A percentile compares a stretch with the other conserved stretches of the same genome.
These are phyloP conservation scores for Hymenoscyphus occultus DNA, from an alignment of 2,329 filamentous ascomycete species.

Conservation along the genomic window DNA sequence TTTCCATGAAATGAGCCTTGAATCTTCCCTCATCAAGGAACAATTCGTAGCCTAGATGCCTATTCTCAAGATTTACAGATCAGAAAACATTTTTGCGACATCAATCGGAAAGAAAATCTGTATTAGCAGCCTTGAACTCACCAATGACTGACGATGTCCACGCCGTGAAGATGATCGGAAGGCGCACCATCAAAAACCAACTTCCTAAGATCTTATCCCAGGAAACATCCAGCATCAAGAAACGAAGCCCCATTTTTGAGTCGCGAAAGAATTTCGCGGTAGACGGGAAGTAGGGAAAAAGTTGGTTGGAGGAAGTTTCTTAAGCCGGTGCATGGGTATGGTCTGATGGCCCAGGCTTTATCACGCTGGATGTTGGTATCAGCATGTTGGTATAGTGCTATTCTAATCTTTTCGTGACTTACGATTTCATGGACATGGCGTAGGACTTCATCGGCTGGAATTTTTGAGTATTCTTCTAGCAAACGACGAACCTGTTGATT, in stretches of 20 bases:
- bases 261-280: slow-evolving; percentile 12
- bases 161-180: slow-evolving; percentile 32
- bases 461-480: background rate
- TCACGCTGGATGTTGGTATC: slow-evolving; percentile 10
- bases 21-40: slow-evolving; percentile 36
- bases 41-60: slow-evolving; percentile 38
- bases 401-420: background rate
- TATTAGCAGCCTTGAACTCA: too few relatives aligned
- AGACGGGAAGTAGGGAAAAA: slow-evolving; percentile 8
- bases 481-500: background rate
- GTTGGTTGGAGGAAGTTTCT: slow-evolving; percentile 13
- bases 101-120: too few relatives aligned
- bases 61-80: slow-evolving; percentile 30
- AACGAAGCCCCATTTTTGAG: slow-evolving; percentile 19
- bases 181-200: slow-evolving; percentile 37
- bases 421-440: slow-evolving; percentile 8
- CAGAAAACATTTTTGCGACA: too few relatives aligned
- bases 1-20: slow-evolving; percentile 33
- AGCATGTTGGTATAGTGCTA: background rate
- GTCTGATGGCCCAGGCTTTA: slow-evolving; percentile 9
- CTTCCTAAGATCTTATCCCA: slow-evolving; percentile 40
- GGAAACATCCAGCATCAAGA: slow-evolving; percentile 39
- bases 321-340: slow-evolving; percentile 17
- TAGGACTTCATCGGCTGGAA: background rate
- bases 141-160: slow-evolving; percentile 23